Evolutionary conservation across 306 rosid species (phyloP).

Genomic region (Glycyrrhiza uralensis): DNA sequence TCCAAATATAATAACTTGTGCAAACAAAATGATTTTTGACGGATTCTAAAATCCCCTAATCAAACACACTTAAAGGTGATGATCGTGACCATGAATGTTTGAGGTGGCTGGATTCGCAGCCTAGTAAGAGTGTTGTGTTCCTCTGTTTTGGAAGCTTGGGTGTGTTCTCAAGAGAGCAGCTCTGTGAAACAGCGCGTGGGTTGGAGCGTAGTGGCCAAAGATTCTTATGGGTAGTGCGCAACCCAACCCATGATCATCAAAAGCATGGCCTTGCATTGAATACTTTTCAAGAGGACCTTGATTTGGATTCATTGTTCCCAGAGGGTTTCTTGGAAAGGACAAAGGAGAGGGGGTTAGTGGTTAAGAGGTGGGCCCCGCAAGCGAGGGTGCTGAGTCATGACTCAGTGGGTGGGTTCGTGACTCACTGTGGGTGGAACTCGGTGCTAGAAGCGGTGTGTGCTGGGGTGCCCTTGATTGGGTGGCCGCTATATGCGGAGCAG

Average conservation of each 20-base stretch:
- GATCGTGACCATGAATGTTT: constrained; percentile 29
- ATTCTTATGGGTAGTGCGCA: constrained; percentile 28
- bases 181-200: constrained; percentile 39
- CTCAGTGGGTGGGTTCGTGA: constrained; percentile 46
- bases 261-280: neutral
- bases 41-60: too few relatives aligned
- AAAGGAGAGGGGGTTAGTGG: constrained; percentile 29
- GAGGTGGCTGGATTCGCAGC: constrained; percentile 45
- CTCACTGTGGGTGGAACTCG: too few relatives aligned
- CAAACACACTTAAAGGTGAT: too few relatives aligned
- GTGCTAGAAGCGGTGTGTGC: constrained; percentile 41
- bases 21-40: too few relatives aligned
- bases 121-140: constrained; percentile 42
- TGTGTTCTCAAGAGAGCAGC: constrained; percentile 33
- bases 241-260: neutral
- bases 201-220: constrained; percentile 39
- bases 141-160: constrained; percentile 58
- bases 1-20: too few relatives aligned
- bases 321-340: constrained; percentile 41
- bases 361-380: constrained; percentile 55
- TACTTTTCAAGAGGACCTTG: constrained; percentile 13
- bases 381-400: constrained; percentile 29
- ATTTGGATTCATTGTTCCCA: constrained; percentile 31
- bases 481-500: constrained; percentile 59
- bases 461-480: constrained; percentile 47